Evolutionary conservation across 2,329 filamentous ascomycete genomes (phyloP), one percentile per base, ranked within the genome.

Genomic region (Calonectria hongkongensis): DNA sequence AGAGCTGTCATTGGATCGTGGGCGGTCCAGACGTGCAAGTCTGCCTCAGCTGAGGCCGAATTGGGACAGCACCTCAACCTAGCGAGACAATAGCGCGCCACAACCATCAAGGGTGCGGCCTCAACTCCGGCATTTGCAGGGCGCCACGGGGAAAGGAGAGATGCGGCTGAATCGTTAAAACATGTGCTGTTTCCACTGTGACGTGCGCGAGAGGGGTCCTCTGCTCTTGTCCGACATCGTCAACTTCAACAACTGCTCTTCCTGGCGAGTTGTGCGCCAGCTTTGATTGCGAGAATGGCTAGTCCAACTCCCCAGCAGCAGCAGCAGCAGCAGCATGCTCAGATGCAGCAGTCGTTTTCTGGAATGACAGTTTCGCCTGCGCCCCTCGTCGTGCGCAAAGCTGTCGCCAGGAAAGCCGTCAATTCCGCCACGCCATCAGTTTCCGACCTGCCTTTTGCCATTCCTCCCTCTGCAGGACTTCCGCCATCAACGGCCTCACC

Each of bases 31-130:
- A 18, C 6, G 39, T 25, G 21, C 39, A 47, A 36, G 43, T 50
- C 51, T 60, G 66, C 54, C 54, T 68, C 66, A 68, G 66, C 66
- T 68, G 66, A 68, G 25, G 8, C 66, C 41, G 27, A 47, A 45
- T 60, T 10, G 48, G 33, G 39, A 43, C 36, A 51, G 39, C 27
- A 60, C 2, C 30, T 18, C 56, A 62, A 54, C 30, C 25, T 30
- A 45, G 28, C 45, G 50, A 41, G 54, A 60, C 54, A 21, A 67
- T 67, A 47, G 51, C 54, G 66, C 66, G 66, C 66, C 66, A 47
- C 66, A 30, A 27, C 66, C 39, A 47, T 21, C 54, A 56, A 28
- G 43, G 18, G 39, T 48, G n/a, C 41, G 18, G 18, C 41, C 25
- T 50, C 50, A 48, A 47, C 18, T 8, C 30, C 54, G 54, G 54